Base-by-base conservation (phyloP, 495 filamentous ascomycete genomes). In the Penicillium chermesinum region DNA sequence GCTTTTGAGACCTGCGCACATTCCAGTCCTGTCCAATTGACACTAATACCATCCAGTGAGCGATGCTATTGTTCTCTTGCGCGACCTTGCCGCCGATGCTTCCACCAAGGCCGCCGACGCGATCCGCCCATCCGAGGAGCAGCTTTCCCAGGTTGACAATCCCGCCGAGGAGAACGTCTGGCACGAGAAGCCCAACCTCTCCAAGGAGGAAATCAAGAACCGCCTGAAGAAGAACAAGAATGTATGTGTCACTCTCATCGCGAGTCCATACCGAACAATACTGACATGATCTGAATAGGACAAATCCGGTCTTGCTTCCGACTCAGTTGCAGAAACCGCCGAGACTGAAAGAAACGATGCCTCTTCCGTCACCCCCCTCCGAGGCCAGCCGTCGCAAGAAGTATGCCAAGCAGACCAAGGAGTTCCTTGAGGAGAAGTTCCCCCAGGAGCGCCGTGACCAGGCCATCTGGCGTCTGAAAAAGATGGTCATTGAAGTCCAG, bases 401-500 rank as follows among this genome's bases (percentile, higher is more conserved):
- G 46, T 44, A 53, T 16, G 49, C 57, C 33, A 51, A 81, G 21
- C 77, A 78, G 38, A 75, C 82, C 19, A 82, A 76, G 60, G 78
- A 85, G 46, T 97, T 96, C 59, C 63, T 96, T 18, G 73, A 75
- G 13, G 75, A 81, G 42, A 97, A 96, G 75, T 74, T 98, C 64
- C 91, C 93, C 0, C 74, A 91, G 72, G 91, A 97, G 70, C 89
- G 94, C 48, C 89, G 91, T 21, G 90, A 97, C 2, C 91, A 95
- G 73, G 83, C 82, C 18, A 82, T 96, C 57, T 96, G 83, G 78
- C 87, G 93, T 39, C 65, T 98, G 48, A 97, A 96, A 82, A 97
- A 96, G 80, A 95, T 98, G 88, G 70, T 98, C 19, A 77, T 96
- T 46, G 93, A 98, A 74, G 86, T 95, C 46, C 93, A 98, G 64